phyloP scores from a whole-genome alignment of 164 flowering plant species.

The Tinospora cordifolia region DNA sequence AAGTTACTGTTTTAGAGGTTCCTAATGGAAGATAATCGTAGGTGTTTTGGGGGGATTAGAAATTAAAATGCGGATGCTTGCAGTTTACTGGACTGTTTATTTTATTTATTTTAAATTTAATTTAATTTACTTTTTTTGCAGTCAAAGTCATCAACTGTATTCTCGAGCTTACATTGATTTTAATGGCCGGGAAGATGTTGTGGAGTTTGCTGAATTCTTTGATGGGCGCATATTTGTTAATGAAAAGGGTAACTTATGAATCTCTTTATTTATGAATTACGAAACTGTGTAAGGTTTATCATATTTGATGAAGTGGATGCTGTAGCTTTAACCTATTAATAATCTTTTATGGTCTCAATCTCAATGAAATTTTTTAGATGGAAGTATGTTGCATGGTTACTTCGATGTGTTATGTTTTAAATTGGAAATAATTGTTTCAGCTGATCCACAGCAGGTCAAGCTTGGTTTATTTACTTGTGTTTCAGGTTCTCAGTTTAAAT shows the following conservation, averaged over 20 bases:
- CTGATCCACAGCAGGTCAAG: too few species aligned
- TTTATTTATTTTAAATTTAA: too few species aligned
- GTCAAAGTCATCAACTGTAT: slow-evolving; percentile 47
- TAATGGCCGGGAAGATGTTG: slow-evolving; percentile 67
- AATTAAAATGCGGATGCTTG: background rate
- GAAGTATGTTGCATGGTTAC: background rate
- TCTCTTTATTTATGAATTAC: background rate
- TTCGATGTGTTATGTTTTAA: background rate
- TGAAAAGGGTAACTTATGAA: slow-evolving; percentile 61
- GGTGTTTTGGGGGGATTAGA: background rate
- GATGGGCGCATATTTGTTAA: slow-evolving; percentile 81
- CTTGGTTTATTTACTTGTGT: background rate
- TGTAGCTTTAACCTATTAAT: background rate
- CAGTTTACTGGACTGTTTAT: background rate
- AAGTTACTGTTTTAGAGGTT: background rate
- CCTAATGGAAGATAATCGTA: background rate
- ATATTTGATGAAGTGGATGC: background rate
- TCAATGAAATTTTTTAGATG: background rate
- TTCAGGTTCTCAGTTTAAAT: slow-evolving; percentile 65
- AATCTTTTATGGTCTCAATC: background rate
- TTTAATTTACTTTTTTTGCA: slow-evolving; percentile 27
- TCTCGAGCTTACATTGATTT: slow-evolving; percentile 81
- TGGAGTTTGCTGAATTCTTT: slow-evolving; percentile 88
- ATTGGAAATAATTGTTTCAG: background rate
- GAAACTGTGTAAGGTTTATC: background rate